phyloP scores from a whole-genome alignment of 2,329 filamentous ascomycete species.

The Fusarium fracticaudum region DNA sequence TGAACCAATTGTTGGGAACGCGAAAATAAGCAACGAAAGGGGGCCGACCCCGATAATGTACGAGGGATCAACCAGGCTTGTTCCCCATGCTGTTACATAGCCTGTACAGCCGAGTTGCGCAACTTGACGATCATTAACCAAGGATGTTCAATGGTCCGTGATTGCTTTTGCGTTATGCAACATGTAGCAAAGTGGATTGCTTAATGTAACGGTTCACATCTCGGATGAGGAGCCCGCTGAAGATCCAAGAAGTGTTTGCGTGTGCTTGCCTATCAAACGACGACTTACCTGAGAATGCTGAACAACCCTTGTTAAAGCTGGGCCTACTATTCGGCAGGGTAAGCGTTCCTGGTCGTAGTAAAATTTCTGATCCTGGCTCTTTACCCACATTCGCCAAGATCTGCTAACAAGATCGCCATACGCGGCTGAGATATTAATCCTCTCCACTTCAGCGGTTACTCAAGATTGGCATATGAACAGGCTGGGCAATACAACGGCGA shows the following conservation, averaged over 20 bases:
- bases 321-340: neutral
- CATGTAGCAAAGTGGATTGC: neutral
- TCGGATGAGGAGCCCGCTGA: neutral
- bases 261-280: neutral
- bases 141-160: conserved; percentile 6
- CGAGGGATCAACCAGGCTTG: neutral
- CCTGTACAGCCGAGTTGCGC: neutral
- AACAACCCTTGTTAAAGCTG: neutral
- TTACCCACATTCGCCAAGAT: neutral
- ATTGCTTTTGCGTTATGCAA: neutral
- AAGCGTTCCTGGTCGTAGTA: neutral
- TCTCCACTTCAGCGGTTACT: neutral
- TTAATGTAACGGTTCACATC: neutral
- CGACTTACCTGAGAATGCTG: neutral
- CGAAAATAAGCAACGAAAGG: conserved; percentile 16
- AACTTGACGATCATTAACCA: conserved; percentile 5
- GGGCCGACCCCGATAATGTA: neutral
- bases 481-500: neutral
- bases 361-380: conserved; percentile 2
- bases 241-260: neutral
- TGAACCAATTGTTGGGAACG: neutral
- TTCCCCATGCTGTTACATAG: neutral
- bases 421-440: neutral
- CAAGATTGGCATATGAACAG: neutral
- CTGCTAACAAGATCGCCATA: neutral